Percentiles rank a stretch among this genome's conserved stretches.
These are phyloP conservation scores for Tetradesmus obliquus DNA, from an alignment of 139 green algal species.

Conservation along the genomic window DNA sequence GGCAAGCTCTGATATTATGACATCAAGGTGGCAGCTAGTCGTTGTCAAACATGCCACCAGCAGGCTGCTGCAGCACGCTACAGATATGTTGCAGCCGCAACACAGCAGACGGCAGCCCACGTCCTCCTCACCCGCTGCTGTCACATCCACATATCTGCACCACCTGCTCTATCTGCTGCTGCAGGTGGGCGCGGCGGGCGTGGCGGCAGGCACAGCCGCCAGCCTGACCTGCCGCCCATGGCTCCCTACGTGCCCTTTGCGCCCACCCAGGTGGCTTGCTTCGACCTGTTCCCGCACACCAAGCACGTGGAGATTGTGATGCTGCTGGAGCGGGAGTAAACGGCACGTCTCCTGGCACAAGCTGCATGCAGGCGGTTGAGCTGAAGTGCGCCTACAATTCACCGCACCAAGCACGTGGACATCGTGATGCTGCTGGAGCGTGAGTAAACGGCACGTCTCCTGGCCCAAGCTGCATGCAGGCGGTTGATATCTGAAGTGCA, in stretches of 20 bases:
- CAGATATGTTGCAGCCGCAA: neutral
- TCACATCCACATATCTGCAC: neutral
- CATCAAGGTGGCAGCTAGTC: too few relatives aligned
- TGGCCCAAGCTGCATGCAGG: too few relatives aligned
- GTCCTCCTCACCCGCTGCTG: neutral
- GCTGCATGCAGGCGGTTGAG: too few relatives aligned
- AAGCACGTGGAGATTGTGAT: slow-evolving; percentile 85
- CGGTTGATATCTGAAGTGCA: too few relatives aligned
- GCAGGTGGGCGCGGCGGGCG: neutral
- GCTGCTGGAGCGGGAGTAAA: slow-evolving; percentile 66
- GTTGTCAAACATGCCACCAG: too few relatives aligned
- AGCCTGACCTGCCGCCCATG: slow-evolving; percentile 6
- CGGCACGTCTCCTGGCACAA: neutral
- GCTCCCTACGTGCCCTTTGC: slow-evolving; percentile 59
- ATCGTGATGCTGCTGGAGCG: slow-evolving; percentile 75
- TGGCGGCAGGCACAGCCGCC: slow-evolving; percentile 16
- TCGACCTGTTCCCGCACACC: slow-evolving; percentile 93
- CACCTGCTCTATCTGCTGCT: slow-evolving; percentile 1
- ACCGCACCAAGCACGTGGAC: slow-evolving; percentile 81
- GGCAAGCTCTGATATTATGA: too few relatives aligned
- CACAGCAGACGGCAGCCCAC: too few relatives aligned
- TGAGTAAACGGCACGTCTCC: neutral
- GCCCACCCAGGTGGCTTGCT: slow-evolving; percentile 67
- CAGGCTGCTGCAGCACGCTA: neutral
- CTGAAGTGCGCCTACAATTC: too few relatives aligned